Base-by-base conservation (phyloP, 805 yeast species). In the Candida broadrunensis region DNA sequence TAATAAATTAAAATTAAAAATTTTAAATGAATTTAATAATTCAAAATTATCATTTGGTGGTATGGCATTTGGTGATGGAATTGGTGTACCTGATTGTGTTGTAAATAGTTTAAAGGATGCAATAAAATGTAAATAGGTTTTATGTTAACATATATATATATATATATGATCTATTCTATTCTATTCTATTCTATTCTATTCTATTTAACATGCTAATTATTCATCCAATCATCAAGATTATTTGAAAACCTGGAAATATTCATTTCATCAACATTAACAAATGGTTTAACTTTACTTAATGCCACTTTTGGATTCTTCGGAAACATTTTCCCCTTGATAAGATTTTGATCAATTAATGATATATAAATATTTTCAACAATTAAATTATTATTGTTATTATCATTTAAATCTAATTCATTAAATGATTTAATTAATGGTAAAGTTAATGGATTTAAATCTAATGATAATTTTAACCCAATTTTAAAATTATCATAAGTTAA, bases 21-120 rank as follows among this genome's bases (percentile, higher is more conserved):
- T 73, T 20, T 58, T 67, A 25, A 41, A 52, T 15, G 49, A 55
- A n/a, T 41, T 75, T 3, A 39, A 59, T 2, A 61, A 62, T 13
- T 77, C 68, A 30, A 64, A 63, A 31, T 52, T 83, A 12, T 73
- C 80, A 0, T 53, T 85, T 2, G 89, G 93, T 15, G 97, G 97
- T 0, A 88, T 86, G 81, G 80, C 85, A 48, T 63, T 58, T 47
- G 85, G 88, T 7, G 78, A 75, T 33, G 91, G 95, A 1, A 81
- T 88, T 7, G 97, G 97, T 1, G 90, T 90, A 2, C 96, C 96
- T 1, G 97, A 90, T 61, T 84, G 90, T 47, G 83, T 88, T 1
- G 60, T 77, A 24, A 80, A 81, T 52, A 77, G 84, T 3, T 71
- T 85, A 39, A 74, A 72, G 36, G 77, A 72, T 42, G 93, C 90